phyloP scores from a whole-genome alignment of 768 basidiomycete genomes.

The Podaxis sp. region DNA sequence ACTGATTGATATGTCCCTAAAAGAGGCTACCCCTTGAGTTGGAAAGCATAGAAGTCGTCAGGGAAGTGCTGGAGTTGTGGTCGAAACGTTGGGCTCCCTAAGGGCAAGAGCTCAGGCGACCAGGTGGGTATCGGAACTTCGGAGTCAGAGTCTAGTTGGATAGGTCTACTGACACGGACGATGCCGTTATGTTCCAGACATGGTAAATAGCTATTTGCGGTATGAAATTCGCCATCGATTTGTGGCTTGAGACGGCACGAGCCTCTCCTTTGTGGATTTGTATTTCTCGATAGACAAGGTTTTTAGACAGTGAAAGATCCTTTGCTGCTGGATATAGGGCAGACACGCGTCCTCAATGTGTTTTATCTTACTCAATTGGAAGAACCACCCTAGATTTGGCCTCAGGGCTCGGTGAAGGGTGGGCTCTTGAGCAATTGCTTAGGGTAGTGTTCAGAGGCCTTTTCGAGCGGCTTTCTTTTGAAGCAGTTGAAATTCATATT shows the following conservation, averaged over 20 bases:
- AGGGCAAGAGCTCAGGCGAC: background rate
- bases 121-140: background rate
- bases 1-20: slow-evolving; percentile 4
- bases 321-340: background rate
- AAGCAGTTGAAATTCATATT: background rate
- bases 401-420: background rate
- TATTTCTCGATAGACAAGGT: background rate
- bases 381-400: slow-evolving; percentile 1
- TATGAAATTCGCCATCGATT: background rate
- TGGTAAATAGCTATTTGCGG: slow-evolving; percentile 4
- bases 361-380: slow-evolving; percentile 7
- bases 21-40: background rate
- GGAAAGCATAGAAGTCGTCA: background rate
- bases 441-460: background rate
- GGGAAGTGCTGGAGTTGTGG: slow-evolving; percentile 7
- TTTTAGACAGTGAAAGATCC: background rate
- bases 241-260: background rate
- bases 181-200: slow-evolving; percentile 5
- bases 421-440: background rate
- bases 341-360: slow-evolving; percentile 12
- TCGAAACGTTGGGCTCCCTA: background rate
- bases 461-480: background rate
- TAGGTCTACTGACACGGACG: background rate
- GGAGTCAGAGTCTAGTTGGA: background rate
- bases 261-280: background rate